A percentile compares a stretch with the other conserved stretches of the same genome.
Evolutionary conservation across 345 rosid genomes (phyloP).

Genomic region (Schrenkiella parvula): DNA sequence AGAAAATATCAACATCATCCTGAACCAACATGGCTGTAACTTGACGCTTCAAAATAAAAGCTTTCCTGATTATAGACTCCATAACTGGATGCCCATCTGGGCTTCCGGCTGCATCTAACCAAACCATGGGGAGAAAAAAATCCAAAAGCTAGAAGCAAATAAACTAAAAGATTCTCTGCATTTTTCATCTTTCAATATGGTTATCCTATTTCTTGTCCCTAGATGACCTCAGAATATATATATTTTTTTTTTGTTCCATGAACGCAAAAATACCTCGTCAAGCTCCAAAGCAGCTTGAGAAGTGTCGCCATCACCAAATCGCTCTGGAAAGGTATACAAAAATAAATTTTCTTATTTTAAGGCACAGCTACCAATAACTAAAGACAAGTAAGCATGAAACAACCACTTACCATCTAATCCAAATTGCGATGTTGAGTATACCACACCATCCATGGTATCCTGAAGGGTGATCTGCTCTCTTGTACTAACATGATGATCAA

Average conservation of each 20-base stretch:
- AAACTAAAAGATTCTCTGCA: not conserved
- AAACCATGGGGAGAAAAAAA: not conserved
- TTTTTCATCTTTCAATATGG: not conserved
- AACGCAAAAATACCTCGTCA: slow-evolving; percentile 64
- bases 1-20: not conserved
- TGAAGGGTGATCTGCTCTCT: slow-evolving; percentile 99
- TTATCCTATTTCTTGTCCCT: slow-evolving; percentile 9
- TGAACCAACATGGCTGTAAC: not conserved
- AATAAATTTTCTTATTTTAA: not conserved
- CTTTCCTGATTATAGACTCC: slow-evolving; percentile 2
- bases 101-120: slow-evolving; percentile 10
- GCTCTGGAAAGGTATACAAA: slow-evolving; percentile 51
- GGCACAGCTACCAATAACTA: slow-evolving; percentile 7
- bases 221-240: not conserved
- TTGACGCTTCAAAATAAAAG: not conserved
- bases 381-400: slow-evolving; percentile 14
- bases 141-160: slow-evolving; percentile 10
- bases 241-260: not conserved
- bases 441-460: slow-evolving; percentile 95
- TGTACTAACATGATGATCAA: slow-evolving; percentile 93
- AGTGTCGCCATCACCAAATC: slow-evolving; percentile 97
- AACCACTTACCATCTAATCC: slow-evolving; percentile 90
- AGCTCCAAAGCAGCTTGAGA: slow-evolving; percentile 88
- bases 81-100: slow-evolving; percentile 11
- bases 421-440: slow-evolving; percentile 85